Conservation (phyloP, 2,329 filamentous ascomycete species). For the Sclerotinia glacialis region DNA sequence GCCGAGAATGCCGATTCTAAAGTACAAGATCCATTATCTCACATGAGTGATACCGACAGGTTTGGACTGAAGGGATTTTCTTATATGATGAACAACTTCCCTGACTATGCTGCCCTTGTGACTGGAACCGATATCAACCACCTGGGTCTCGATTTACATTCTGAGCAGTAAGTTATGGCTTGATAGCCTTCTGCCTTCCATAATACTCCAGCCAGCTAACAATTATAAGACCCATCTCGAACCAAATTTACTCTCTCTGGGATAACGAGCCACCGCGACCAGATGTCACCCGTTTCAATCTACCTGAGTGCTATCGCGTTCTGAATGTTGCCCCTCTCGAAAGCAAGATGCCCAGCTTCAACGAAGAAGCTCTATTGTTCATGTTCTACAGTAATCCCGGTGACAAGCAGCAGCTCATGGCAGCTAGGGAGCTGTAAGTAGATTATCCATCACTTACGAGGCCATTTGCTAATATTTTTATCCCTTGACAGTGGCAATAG, state of each 20-base stretch:
- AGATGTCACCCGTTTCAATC: constrained; percentile 53
- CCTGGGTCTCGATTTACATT: constrained; percentile 57
- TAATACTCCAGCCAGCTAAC: neutral
- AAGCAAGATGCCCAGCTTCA: constrained; percentile 63
- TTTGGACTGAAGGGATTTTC: constrained; percentile 63
- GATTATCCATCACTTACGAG: neutral
- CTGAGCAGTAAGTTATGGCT: constrained; percentile 52
- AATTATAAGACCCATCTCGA: constrained; percentile 46
- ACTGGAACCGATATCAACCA: constrained; percentile 57
- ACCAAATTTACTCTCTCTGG: constrained; percentile 60
- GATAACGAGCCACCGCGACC: constrained; percentile 59
- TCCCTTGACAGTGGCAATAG: constrained; percentile 51
- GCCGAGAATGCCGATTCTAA: constrained; percentile 39
- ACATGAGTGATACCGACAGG: constrained; percentile 61
- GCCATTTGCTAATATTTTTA: constrained; percentile 20
- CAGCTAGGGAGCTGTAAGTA: constrained; percentile 60
- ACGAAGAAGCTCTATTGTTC: constrained; percentile 67
- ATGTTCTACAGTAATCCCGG: constrained; percentile 67
- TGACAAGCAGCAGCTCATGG: constrained; percentile 61
- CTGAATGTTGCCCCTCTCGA: constrained; percentile 64
- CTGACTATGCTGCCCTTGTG: constrained; percentile 60
- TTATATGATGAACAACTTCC: constrained; percentile 59
- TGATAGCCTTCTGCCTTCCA: constrained; percentile 14
- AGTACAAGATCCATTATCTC: constrained; percentile 56
- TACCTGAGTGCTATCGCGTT: constrained; percentile 66